Evolutionary conservation across 1,284 basidiomycete species (phyloP).

Genomic region (Cystobasidium slooffiae): DNA sequence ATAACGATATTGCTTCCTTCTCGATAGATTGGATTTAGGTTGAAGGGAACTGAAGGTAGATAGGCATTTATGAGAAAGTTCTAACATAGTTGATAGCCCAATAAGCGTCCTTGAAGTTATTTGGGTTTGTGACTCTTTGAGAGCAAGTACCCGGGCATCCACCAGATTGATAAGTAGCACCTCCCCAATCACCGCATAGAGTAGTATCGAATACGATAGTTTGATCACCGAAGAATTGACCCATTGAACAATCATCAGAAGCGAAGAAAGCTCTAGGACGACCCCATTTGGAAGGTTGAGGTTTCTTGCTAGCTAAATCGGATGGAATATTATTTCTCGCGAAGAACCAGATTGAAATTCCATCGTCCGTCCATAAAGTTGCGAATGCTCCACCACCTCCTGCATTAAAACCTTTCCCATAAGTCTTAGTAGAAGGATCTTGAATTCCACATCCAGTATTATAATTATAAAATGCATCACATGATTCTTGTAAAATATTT

Average conservation of each 20-base stretch:
- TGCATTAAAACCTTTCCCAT: slow-evolving; percentile 73
- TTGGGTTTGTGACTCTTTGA: slow-evolving; percentile 67
- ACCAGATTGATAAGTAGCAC: slow-evolving; percentile 63
- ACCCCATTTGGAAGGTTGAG: slow-evolving; percentile 62
- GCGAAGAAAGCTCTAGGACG: slow-evolving; percentile 70
- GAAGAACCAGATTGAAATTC: slow-evolving; percentile 71
- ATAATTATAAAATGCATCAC: slow-evolving; percentile 61
- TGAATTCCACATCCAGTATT: slow-evolving; percentile 72
- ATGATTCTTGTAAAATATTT: slow-evolving; percentile 59
- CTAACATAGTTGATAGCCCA: slow-evolving; percentile 49
- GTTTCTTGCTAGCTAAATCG: slow-evolving; percentile 64
- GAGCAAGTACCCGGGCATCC: slow-evolving; percentile 74
- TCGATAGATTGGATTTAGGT: too few species aligned
- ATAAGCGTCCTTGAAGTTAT: slow-evolving; percentile 62
- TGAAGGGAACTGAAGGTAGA: too few species aligned
- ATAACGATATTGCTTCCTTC: too few species aligned
- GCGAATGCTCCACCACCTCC: slow-evolving; percentile 75
- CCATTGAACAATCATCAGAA: slow-evolving; percentile 67
- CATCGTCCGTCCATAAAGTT: slow-evolving; percentile 69
- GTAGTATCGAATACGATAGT: slow-evolving; percentile 70
- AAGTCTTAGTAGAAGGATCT: slow-evolving; percentile 65
- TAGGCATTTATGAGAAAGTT: slow-evolving; percentile 27
- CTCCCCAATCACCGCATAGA: slow-evolving; percentile 85
- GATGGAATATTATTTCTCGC: slow-evolving; percentile 67
- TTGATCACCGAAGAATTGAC: slow-evolving; percentile 71